Evolutionary conservation across 139 green algal genomes (phyloP).

Genomic region (Yamagishiella unicocca): DNA sequence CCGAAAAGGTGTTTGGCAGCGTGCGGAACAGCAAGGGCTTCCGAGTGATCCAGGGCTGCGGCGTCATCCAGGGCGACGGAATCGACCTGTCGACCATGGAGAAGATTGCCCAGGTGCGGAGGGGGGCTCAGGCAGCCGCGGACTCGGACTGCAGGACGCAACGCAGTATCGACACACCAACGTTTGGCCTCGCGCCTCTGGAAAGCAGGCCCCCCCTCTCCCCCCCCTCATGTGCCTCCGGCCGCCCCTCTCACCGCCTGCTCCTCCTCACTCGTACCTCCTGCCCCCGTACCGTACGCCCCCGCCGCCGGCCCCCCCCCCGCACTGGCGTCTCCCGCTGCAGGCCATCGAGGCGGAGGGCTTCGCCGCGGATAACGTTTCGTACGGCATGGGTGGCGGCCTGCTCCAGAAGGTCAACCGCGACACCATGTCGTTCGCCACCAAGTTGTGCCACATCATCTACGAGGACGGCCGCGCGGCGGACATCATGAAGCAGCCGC

Average conservation of each 20-base stretch:
- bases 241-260: background rate
- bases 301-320: too few relatives aligned
- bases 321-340: background rate
- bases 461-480: slow-evolving; percentile 73
- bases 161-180: too few relatives aligned
- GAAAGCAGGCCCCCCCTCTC: background rate
- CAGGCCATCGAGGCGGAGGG: slow-evolving; percentile 73
- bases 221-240: background rate
- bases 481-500: slow-evolving; percentile 90
- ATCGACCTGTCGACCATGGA: slow-evolving; percentile 77
- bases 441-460: slow-evolving; percentile 91
- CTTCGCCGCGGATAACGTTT: slow-evolving; percentile 83
- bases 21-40: slow-evolving; percentile 84
- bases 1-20: slow-evolving; percentile 78
- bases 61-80: slow-evolving; percentile 93
- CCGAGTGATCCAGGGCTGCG: slow-evolving; percentile 77
- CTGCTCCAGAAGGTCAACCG: slow-evolving; percentile 91
- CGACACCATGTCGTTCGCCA: slow-evolving; percentile 94
- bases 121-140: too few relatives aligned
- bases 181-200: too few relatives aligned
- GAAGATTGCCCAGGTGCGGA: slow-evolving; percentile 42
- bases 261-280: background rate
- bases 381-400: slow-evolving; percentile 94
- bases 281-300: background rate
- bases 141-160: too few relatives aligned